phyloP scores from a whole-genome alignment of 306 rosid species.

The Prosopis cineraria region DNA sequence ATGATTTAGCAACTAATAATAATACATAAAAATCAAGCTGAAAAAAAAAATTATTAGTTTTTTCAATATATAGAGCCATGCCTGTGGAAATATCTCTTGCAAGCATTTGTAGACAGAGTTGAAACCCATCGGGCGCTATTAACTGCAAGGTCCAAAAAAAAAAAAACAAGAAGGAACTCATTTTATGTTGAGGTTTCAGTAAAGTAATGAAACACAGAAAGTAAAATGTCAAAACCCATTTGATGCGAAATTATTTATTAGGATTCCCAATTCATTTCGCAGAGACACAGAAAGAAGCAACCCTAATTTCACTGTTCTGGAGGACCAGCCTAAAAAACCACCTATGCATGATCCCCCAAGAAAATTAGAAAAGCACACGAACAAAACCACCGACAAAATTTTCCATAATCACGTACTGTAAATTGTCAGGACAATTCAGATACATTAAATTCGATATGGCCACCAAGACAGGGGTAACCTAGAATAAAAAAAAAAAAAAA shows the following conservation, averaged over 20 bases:
- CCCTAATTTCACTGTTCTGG: conserved; percentile 24
- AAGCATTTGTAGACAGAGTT: conserved; percentile 57
- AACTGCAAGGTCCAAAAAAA: conserved; percentile 39
- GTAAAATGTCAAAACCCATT: conserved; percentile 1
- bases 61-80: conserved; percentile 7
- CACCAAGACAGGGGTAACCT: not conserved
- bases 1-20: conserved; percentile 3
- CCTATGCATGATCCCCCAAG: not conserved
- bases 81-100: conserved; percentile 82
- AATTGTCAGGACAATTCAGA: not conserved
- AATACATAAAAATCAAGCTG: not conserved
- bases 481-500: not conserved
- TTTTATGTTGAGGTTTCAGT: not conserved
- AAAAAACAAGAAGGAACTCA: not conserved
- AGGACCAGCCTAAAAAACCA: conserved; percentile 9
- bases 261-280: not conserved
- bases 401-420: not conserved
- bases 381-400: not conserved
- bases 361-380: not conserved
- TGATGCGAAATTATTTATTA: not conserved
- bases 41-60: conserved; percentile 6
- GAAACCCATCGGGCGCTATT: conserved; percentile 54
- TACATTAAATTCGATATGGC: conserved; percentile 21
- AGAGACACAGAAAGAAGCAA: not conserved
- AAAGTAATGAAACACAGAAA: not conserved